A percentile compares a stretch with the other conserved stretches of the same genome.
phyloP scores from a whole-genome alignment of 176 grass and related monocot genomes.

The Cenchrus fungigraminus region DNA sequence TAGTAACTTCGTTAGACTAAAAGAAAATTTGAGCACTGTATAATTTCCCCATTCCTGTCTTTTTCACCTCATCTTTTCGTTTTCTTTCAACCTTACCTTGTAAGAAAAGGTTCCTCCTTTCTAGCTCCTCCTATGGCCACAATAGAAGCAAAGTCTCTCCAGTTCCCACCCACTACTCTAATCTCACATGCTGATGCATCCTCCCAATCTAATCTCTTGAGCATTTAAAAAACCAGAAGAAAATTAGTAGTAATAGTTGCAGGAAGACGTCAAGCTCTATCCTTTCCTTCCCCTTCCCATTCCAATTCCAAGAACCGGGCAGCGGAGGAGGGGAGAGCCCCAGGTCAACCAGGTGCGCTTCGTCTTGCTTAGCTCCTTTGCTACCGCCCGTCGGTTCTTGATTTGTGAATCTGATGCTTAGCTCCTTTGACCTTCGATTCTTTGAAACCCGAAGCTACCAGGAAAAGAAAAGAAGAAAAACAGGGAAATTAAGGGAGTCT shows the following conservation, averaged over 20 bases:
- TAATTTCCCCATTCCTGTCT: neutral
- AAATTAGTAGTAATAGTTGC: neutral
- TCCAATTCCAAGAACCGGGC: conserved; percentile 35
- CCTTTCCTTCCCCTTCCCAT: neutral
- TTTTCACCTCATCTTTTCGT: conserved; percentile 3
- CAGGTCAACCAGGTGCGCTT: conserved; percentile 39
- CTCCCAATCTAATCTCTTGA: conserved; percentile 13
- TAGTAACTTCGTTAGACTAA: neutral
- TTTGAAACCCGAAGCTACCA: neutral
- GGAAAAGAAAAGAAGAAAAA: neutral
- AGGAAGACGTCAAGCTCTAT: conserved; percentile 14
- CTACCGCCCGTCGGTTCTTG: conserved; percentile 2
- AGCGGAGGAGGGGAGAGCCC: neutral
- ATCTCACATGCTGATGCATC: conserved; percentile 18
- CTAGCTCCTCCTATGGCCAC: neutral
- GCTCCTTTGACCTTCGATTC: conserved; percentile 10
- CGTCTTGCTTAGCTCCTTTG: conserved; percentile 20
- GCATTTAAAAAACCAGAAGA: neutral
- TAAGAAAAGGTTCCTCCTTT: conserved; percentile 20
- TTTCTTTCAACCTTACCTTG: conserved; percentile 13
- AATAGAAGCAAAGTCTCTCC: neutral
- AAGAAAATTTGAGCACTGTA: neutral
- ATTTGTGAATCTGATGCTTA: neutral
- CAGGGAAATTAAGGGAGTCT: neutral
- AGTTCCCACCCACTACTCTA: neutral